Evolutionary conservation across 179 eudicot genomes (phyloP), one percentile per base, ranked within the genome.

Genomic region (Beta lomatogona): DNA sequence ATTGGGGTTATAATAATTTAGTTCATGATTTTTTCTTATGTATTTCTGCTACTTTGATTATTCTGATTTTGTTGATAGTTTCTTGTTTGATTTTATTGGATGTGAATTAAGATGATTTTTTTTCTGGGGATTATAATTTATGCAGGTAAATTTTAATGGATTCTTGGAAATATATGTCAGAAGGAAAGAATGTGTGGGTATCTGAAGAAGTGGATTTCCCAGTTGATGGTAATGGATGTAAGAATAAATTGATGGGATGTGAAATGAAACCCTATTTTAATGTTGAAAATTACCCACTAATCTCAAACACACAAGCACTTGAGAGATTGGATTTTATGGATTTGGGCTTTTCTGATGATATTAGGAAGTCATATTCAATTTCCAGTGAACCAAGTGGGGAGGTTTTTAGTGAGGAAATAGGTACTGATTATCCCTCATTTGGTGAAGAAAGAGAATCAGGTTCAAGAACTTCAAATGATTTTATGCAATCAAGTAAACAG

Each of bases 371-470:
- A 41, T 84, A 77, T 73, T 83, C 82, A n/a, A 36, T 83, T 22
- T 87, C 85, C 31, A 80, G 82, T 73, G 89, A 82, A 9, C 87
- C 80, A 14, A 87, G 86, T 64, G 83, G 85, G 52, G 83, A 82
- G 67, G 80, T 73, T 21, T 80, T 82, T 0, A 81, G 86, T 75
- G 83, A 83, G 81, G 85, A 85, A 54, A 82, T 83, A 77, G 87
- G 85, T 76, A 65, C 72, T 72, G 83, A 81, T 64, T 77, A 53
- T 75, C 72, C 80, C 67, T 46, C 60, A 57, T 83, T 68, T 68
- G 70, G 82, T 65, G 80, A 73, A 69, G 83, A 79, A 41, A 75
- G 21, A 52, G 80, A 78, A 53, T 81, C 69, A 8, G 72, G 80
- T 13, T 50, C 79, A 8, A 78, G 71, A 36, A 60, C 77, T 73